phyloP scores from a whole-genome alignment of 495 filamentous ascomycete species.

The Aspergillus mulundensis region DNA sequence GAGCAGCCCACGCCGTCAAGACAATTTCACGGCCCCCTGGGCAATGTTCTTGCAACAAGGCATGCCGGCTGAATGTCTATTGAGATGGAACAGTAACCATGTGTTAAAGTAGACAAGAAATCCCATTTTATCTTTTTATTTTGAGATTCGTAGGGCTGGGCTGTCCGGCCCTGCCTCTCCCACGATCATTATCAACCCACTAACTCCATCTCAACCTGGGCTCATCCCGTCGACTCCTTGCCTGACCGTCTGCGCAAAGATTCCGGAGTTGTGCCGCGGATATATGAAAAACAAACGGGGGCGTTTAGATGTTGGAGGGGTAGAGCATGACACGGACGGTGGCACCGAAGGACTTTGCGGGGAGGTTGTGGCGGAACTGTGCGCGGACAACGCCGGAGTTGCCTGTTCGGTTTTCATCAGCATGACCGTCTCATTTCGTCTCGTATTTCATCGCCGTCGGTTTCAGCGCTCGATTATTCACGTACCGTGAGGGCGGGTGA shows the following conservation, averaged over 20 bases:
- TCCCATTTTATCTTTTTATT: slow-evolving; percentile 23
- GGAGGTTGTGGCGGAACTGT: slow-evolving; percentile 92
- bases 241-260: slow-evolving; percentile 43
- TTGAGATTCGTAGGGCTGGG: slow-evolving; percentile 48
- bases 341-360: slow-evolving; percentile 92
- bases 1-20: slow-evolving; percentile 29
- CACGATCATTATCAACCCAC: slow-evolving; percentile 47
- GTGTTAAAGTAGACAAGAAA: slow-evolving; percentile 23
- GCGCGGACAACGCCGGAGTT: slow-evolving; percentile 96
- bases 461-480: slow-evolving; percentile 4
- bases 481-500: slow-evolving; percentile 90
- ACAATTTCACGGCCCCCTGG: slow-evolving; percentile 29
- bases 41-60: slow-evolving; percentile 9
- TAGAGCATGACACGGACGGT: slow-evolving; percentile 98
- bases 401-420: slow-evolving; percentile 44
- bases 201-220: slow-evolving; percentile 45
- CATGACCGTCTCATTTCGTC: not conserved
- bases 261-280: slow-evolving; percentile 37
- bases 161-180: slow-evolving; percentile 44
- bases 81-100: slow-evolving; percentile 23
- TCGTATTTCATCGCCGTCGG: not conserved
- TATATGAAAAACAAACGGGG: slow-evolving; percentile 27
- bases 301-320: slow-evolving; percentile 62
- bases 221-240: slow-evolving; percentile 44
- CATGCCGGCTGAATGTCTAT: slow-evolving; percentile 24